Base-by-base conservation (phyloP, 495 filamentous ascomycete species). In the Aspergillus biplanus region DNA sequence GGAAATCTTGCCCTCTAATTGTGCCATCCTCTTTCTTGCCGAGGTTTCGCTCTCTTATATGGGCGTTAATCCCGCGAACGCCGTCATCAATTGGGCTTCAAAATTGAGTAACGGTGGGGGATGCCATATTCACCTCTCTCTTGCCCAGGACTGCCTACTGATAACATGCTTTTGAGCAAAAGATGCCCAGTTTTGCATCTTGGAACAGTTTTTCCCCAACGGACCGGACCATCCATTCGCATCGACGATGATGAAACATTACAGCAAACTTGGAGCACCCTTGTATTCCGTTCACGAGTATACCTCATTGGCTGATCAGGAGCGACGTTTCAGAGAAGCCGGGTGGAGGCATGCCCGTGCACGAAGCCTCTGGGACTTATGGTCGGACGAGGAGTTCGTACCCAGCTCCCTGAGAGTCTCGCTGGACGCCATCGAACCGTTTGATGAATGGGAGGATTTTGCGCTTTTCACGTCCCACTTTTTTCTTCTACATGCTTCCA, bases 371-470 rank as follows among this genome's bases (percentile, higher is more conserved):
- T 93, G 92, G 87, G 84, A 90, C 61, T 78, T 94, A 27, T 97
- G 93, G 93, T 85, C 82, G 15, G 83, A 89, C 61, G 75, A 85
- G 4, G 75, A 73, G 9, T 90, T 91, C 65, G 67, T 96, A 16
- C 75, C 78, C 4, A 67, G 79, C 2, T 76, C 78, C 1, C 81
- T 89, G 50, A 81, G 89, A 58, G 72, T 65, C 15, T 67, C 69
- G 31, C 74, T 97, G 27, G 89, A 96, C 61, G 68, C 69, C 0
- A 71, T 90, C 33, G 93, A 97, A 71, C 87, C 88, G 18, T 97
- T 97, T 71, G 93, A 97, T 74, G 93, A 97, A 76, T 97, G 92
- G 92, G 93, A 97, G 74, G 93, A 97, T 65, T 92, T 97, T 71
- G 90, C 90, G 12, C 77, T 97, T 5, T 97, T 95, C 72, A 88